These are phyloP conservation scores for Pythium pectinolyticum DNA, from an alignment of 352 stramenopile species.

Conservation along the genomic window DNA sequence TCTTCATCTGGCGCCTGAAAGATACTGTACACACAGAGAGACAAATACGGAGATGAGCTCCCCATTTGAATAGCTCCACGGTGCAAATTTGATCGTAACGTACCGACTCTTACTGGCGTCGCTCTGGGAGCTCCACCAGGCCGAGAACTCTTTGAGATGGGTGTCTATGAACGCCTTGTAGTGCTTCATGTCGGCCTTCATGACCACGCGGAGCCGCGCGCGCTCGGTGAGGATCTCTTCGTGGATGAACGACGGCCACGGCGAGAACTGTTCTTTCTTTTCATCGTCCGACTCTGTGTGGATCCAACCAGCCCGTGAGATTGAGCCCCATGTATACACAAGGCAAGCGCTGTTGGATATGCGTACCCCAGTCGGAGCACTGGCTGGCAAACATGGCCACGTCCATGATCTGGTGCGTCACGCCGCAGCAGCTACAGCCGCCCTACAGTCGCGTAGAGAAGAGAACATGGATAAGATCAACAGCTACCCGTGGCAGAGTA, in stretches of 20 bases:
- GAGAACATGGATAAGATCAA: neutral
- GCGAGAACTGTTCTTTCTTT: conserved; percentile 86
- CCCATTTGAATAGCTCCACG: no score
- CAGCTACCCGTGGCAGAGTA: neutral
- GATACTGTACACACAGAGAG: no score
- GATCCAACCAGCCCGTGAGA: neutral
- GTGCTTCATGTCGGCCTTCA: conserved; percentile 75
- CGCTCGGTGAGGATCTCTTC: conserved; percentile 92
- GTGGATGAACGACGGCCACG: conserved; percentile 87
- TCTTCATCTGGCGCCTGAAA: conserved; percentile 89
- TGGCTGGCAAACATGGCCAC: conserved; percentile 78
- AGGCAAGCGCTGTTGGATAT: neutral
- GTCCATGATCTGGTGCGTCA: conserved; percentile 87
- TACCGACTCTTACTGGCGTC: conserved; percentile 48
- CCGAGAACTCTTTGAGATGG: conserved; percentile 64
- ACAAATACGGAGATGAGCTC: neutral
- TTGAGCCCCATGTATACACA: no score
- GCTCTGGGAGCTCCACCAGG: conserved; percentile 60
- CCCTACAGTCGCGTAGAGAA: conserved; percentile 42
- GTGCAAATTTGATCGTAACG: neutral
- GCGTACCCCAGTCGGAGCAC: conserved; percentile 87
- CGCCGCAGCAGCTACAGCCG: conserved; percentile 90
- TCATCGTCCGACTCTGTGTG: conserved; percentile 89
- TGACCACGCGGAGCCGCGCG: conserved; percentile 78
- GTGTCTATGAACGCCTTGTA: conserved; percentile 62